phyloP scores from a whole-genome alignment of 2,329 filamentous ascomycete species.

The Cladosporium sp. region DNA sequence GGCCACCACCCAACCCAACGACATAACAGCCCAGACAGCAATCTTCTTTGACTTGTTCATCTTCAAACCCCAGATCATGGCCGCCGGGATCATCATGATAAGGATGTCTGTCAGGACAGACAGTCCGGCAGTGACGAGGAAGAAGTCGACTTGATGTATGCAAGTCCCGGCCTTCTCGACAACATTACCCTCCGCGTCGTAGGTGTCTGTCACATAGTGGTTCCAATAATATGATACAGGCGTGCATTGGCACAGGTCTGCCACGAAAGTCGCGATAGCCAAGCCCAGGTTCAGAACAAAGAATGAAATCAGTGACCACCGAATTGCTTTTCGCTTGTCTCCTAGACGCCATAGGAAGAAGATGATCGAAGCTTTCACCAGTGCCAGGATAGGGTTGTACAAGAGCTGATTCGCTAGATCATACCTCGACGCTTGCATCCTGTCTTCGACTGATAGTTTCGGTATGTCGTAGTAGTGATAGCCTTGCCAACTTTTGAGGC shows the following conservation, averaged over 20 bases:
- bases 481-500: constrained; percentile 1
- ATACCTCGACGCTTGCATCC: constrained; percentile 16
- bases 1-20: constrained; percentile 32
- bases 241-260: constrained; percentile 39
- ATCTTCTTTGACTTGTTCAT: constrained; percentile 43
- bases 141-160: constrained; percentile 37
- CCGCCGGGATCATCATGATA: constrained; percentile 43
- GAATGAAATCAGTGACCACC: constrained; percentile 34
- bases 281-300: constrained; percentile 37
- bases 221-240: constrained; percentile 28
- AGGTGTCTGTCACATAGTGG: constrained; percentile 19
- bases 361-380: constrained; percentile 41
- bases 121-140: constrained; percentile 36
- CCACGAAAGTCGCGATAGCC: constrained; percentile 37
- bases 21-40: constrained; percentile 36
- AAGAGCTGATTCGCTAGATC: constrained; percentile 41
- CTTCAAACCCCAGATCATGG: constrained; percentile 46
- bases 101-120: constrained; percentile 43
- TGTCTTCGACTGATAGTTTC: background rate
- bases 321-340: constrained; percentile 34
- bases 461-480: constrained; percentile 16
- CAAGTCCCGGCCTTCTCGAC: constrained; percentile 32
- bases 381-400: constrained; percentile 41
- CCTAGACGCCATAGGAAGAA: constrained; percentile 41
- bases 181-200: constrained; percentile 31